Percentiles rank a stretch among this genome's conserved stretches.
phyloP scores from a whole-genome alignment of 2,329 filamentous ascomycete species.

The Cyclaneusma minus region DNA sequence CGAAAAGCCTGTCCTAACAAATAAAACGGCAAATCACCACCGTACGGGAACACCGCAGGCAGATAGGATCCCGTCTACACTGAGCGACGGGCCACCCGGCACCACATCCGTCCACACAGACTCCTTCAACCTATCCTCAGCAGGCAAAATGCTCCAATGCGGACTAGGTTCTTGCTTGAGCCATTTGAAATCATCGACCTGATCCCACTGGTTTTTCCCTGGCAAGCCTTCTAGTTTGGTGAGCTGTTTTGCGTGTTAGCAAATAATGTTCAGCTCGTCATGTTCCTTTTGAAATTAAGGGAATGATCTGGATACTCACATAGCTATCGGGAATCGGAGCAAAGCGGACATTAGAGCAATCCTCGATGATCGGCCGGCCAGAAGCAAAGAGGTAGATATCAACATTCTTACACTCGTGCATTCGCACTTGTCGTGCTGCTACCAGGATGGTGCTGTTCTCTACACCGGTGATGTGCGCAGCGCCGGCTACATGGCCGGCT shows the following conservation, averaged over 20 bases:
- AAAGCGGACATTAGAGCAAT: conserved; percentile 66
- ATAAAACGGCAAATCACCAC: too few relatives aligned
- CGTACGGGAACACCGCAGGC: too few relatives aligned
- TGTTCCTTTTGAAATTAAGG: conserved; percentile 1
- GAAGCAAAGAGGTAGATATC: conserved; percentile 70
- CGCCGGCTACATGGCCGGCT: conserved; percentile 62
- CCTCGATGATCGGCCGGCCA: conserved; percentile 87
- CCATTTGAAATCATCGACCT: conserved; percentile 98
- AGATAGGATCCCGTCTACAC: too few relatives aligned
- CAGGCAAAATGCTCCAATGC: conserved; percentile 63
- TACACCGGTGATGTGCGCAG: conserved; percentile 69
- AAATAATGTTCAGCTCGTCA: conserved; percentile 6
- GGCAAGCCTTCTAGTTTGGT: conserved; percentile 10
- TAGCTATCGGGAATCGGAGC: conserved; percentile 56
- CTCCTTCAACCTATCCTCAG: conserved; percentile 40
- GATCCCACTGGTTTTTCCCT: conserved; percentile 60
- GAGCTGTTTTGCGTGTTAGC: conserved; percentile 7
- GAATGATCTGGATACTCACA: conserved; percentile 31
- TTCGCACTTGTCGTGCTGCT: conserved; percentile 72
- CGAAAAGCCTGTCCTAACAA: too few relatives aligned
- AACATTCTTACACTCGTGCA: conserved; percentile 74
- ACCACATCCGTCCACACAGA: conserved; percentile 56
- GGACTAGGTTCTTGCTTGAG: conserved; percentile 73
- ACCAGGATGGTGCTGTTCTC: conserved; percentile 63
- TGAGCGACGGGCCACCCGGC: conserved; percentile 46